Evolutionary conservation across 805 yeast genomes (phyloP), one percentile per base, ranked within the genome.

Genomic region (Cyberlindnera galapagoensis): DNA sequence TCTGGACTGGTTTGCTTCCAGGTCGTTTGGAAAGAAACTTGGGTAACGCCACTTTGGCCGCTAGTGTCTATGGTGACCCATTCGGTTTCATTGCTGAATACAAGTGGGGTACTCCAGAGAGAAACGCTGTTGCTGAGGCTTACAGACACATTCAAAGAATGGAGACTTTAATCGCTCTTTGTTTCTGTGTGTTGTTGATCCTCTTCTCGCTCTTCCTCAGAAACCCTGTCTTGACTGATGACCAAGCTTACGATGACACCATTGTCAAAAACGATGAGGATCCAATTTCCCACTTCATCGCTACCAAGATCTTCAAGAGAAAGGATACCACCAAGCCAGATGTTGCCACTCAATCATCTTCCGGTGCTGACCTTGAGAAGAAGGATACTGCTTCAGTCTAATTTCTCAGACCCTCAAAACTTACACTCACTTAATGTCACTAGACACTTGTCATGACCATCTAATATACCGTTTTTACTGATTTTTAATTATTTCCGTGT

Each of bases 1-100:
- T 80, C 23, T 80, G 85, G 84, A 71, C 83, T n/a, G 74, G 76
- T 42, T 49, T 63, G 12, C 59, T 80, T 46, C 80, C 49, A 46
- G 50, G 15, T 49, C 65, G 44, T 54, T 75, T 30, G 35, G 46
- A 20, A 54, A 59, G 28, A 43, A 57, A 35, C 39, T 62, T 44
- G 44, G 48, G 51, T 7, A 61, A 69, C 35, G 44, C 55, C 1
- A 52, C 64, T 0, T 39, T 67, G n/a, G 74, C 74, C 7, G 42
- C 56, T 0, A 39, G 34, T 3, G 79, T 76, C 10, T 77, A 76
- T 46, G 63, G 61, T 3, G 54, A 65, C 12, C 87, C 87, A 21
- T 65, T 67, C 42, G 54, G 63, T 0, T 77, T 73, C 42, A 61
- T 70, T 30, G 38, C 49, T 3, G 45, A 46, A 0, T 65, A 76